These are phyloP conservation scores for Cladorrhinum samala DNA, from an alignment of 495 filamentous ascomycete genomes.

Conservation along the genomic window DNA sequence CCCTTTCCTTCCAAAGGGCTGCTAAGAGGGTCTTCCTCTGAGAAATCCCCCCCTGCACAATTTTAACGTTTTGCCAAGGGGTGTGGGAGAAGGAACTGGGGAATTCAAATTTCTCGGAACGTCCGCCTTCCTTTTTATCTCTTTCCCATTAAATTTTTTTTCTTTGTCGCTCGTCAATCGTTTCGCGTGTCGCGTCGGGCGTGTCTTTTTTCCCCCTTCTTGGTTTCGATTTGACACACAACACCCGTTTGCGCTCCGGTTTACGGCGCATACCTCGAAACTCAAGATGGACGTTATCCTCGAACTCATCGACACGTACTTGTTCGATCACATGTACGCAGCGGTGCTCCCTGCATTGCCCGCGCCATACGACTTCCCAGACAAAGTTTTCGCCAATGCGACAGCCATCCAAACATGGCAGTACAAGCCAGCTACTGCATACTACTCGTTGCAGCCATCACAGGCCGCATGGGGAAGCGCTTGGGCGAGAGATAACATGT, in stretches of 20 bases:
- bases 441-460: constrained; percentile 63
- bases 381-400: constrained; percentile 32
- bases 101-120: not conserved
- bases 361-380: constrained; percentile 38
- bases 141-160: not conserved
- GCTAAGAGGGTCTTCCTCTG: not conserved
- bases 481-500: constrained; percentile 74
- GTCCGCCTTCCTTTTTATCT: not conserved
- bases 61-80: not conserved
- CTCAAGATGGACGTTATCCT: constrained; percentile 83
- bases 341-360: constrained; percentile 57
- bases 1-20: not conserved
- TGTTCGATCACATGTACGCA: constrained; percentile 79
- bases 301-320: constrained; percentile 75
- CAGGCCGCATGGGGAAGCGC: constrained; percentile 76
- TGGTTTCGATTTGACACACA: constrained; percentile 2
- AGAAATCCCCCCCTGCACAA: not conserved
- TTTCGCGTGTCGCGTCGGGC: not conserved
- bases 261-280: not conserved
- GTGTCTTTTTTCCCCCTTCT: no score
- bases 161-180: not conserved
- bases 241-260: not conserved
- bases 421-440: constrained; percentile 67
- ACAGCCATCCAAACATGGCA: constrained; percentile 44
- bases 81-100: not conserved